Percentiles rank a stretch among this genome's conserved stretches.
phyloP scores from a whole-genome alignment of 371 early-diverging fungal species.

The Haplosporangium sp. region DNA sequence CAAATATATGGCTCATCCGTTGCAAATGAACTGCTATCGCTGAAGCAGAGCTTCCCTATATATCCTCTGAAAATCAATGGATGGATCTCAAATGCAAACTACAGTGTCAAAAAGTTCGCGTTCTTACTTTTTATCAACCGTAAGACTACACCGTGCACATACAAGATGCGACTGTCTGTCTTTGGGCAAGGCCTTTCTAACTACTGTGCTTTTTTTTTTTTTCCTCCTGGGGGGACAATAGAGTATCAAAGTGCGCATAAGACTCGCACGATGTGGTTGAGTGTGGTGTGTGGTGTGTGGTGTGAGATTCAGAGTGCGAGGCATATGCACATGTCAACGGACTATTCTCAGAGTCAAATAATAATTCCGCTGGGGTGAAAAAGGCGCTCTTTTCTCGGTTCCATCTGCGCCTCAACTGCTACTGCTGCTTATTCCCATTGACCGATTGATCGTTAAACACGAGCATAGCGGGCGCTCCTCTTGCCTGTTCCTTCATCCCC shows the following conservation, averaged over 20 bases:
- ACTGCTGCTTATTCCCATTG: too few species aligned
- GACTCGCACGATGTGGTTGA: too few species aligned
- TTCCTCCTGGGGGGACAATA: too few species aligned
- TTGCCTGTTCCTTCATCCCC: too few species aligned
- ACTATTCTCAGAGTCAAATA: neutral
- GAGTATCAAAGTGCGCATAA: too few species aligned
- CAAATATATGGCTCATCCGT: slow-evolving; percentile 82
- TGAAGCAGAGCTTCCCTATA: slow-evolving; percentile 58
- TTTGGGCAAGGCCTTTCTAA: too few species aligned
- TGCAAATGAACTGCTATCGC: slow-evolving; percentile 75
- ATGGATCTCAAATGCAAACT: slow-evolving; percentile 86
- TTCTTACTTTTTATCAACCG: slow-evolving; percentile 96
- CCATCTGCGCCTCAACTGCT: neutral
- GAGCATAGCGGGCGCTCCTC: too few species aligned
- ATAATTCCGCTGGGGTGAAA: slow-evolving; percentile 22
- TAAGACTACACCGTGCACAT: slow-evolving; percentile 55
- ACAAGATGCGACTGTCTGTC: neutral
- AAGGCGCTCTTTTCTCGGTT: neutral
- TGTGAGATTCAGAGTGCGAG: neutral
- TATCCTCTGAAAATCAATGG: slow-evolving; percentile 73
- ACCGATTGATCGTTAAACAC: too few species aligned
- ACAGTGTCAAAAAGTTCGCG: slow-evolving; percentile 77
- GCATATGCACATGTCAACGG: slow-evolving; percentile 17
- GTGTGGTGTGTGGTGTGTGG: too few species aligned
- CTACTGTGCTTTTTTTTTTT: neutral